A percentile compares a stretch with the other conserved stretches of the same genome.
phyloP scores from a whole-genome alignment of 108 stramenopile genomes.

The Cylindrotheca fusiformis region DNA sequence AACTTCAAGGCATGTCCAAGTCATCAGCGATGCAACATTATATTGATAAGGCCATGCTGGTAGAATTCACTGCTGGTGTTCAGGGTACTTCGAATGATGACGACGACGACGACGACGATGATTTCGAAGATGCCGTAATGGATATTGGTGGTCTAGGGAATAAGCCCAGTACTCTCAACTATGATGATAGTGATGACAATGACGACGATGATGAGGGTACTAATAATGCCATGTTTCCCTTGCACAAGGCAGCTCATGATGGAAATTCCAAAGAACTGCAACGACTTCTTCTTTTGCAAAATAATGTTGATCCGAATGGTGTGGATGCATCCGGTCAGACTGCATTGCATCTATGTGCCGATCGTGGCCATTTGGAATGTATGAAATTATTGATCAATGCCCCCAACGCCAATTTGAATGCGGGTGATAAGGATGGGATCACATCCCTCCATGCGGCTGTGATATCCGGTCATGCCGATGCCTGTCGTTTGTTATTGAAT shows the following conservation, averaged over 20 bases:
- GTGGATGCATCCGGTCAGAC: conserved; percentile 69
- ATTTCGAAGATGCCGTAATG: conserved; percentile 52
- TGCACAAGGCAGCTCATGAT: conserved; percentile 52
- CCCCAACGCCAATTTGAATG: conserved; percentile 63
- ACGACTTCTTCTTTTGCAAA: conserved; percentile 16
- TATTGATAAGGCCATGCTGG: conserved; percentile 51
- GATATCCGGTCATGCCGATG: conserved; percentile 67
- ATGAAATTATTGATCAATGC: conserved; percentile 49
- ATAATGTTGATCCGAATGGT: conserved; percentile 38
- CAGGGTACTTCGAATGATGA: conserved; percentile 29
- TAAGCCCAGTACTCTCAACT: conserved; percentile 27
- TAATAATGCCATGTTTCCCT: conserved; percentile 2
- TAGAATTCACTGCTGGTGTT: conserved; percentile 30
- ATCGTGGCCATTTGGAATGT: conserved; percentile 60
- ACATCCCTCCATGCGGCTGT: conserved; percentile 75
- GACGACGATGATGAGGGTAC: conserved; percentile 19
- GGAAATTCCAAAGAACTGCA: conserved; percentile 32
- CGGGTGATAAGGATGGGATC: conserved; percentile 72
- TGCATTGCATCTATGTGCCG: conserved; percentile 77
- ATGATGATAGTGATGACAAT: conserved; percentile 33
- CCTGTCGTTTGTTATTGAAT: conserved; percentile 48
- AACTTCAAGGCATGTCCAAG: conserved; percentile 46
- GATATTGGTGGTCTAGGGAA: conserved; percentile 32
- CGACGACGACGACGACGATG: conserved; percentile 33
- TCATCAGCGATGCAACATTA: conserved; percentile 58